Base-by-base conservation (phyloP, 345 rosid genomes). In the Linum usitatissimum region DNA sequence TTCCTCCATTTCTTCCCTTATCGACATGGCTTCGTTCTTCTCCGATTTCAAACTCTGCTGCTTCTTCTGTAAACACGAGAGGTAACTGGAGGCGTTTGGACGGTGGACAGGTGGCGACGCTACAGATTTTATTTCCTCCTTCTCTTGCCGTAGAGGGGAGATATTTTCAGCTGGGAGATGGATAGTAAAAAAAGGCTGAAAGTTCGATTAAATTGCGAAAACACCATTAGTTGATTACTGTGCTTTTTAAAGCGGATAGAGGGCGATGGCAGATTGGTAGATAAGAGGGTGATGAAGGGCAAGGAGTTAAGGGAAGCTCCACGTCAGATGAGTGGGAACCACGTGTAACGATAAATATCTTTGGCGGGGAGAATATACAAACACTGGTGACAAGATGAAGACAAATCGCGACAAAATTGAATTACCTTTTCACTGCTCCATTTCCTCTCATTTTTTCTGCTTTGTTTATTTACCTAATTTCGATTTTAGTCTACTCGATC, bases 181-280 rank as follows among this genome's bases (percentile, higher is more conserved):
- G 15, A 56, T 9, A 13, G 17, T 10, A 23, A 12, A 45, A 12
- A 45, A 45, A 0, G 51, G 51, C 13, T 10, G 4, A 10, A 10
- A 45, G 51, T 45, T 45, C 51, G 14, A 45, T 45, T 45, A 6
- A 45, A 45, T 45, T 45, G 3, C 51, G 51, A 45, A 45, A 45
- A 15, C 10, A 45, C 51, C 51, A 45, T 12, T 45, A 15, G 51
- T 34, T 34, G 6, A 34, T 1, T 3, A 3, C 4, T 1, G 6
- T 45, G 51, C 42, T 30, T 17, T 30, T 34, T 1, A 6, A 4
- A 13, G 13, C 9, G 9, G 8, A 8, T 6, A 21, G 3, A 2
- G 9, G 20, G 14, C 0, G 57, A 66, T 64, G 81, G 79, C 70
- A 70, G 13, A 18, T 9, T 49, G 17, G 81, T 63, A 62, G 68